Percentiles rank a stretch among this genome's conserved stretches.
Conservation (phyloP, 257 asterid species). For the Apocynum venetum region DNA sequence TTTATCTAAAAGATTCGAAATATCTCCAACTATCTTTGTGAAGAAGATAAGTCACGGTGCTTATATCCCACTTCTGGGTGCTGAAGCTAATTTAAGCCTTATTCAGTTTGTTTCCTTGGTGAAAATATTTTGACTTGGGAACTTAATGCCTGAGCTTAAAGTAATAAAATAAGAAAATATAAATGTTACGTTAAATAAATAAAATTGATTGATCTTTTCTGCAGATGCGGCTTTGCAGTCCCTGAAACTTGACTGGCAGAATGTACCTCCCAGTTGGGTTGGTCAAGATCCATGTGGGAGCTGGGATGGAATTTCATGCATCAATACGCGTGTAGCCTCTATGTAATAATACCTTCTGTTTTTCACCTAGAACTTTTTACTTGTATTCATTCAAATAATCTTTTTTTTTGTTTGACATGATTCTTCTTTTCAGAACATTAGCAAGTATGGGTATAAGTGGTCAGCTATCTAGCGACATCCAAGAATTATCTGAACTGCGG, state of each 20-base stretch:
- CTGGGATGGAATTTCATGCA: conserved; percentile 73
- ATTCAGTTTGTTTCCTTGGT: background rate
- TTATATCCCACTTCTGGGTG: background rate
- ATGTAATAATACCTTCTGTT: conserved; percentile 32
- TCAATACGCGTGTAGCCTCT: conserved; percentile 35
- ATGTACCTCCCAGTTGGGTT: conserved; percentile 64
- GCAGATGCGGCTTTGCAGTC: conserved; percentile 52
- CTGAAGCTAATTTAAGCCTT: conserved; percentile 1
- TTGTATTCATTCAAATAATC: background rate
- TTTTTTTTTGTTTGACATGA: conserved; percentile 1
- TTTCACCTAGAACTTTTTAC: background rate
- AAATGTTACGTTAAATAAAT: background rate
- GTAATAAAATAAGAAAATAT: background rate
- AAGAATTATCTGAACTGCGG: conserved; percentile 51
- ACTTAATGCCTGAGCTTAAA: background rate
- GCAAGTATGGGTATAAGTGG: conserved; percentile 57
- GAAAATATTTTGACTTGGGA: background rate
- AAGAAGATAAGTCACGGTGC: background rate
- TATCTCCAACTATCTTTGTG: background rate
- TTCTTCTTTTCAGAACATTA: conserved; percentile 50
- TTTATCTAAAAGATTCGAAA: background rate
- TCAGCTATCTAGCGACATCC: conserved; percentile 60
- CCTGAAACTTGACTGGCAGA: conserved; percentile 41
- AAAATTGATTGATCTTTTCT: conserved; percentile 15
- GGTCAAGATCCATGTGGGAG: conserved; percentile 68